Percentiles rank a stretch among this genome's conserved stretches.
Evolutionary conservation across 495 filamentous ascomycete species (phyloP).

Genomic region (Cercophora samala): DNA sequence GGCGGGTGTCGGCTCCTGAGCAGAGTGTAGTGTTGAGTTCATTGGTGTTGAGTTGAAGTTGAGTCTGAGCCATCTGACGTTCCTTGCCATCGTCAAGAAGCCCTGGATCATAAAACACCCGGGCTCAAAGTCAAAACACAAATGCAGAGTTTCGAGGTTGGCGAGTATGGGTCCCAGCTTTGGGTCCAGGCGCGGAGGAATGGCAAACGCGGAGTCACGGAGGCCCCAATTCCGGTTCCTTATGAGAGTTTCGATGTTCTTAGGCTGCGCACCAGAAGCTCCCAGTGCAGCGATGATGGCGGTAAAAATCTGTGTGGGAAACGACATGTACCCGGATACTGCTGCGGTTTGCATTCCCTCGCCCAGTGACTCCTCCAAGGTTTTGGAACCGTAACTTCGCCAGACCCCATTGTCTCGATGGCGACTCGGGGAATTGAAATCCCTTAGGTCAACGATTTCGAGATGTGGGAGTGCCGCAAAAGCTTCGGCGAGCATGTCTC

Average conservation of each 20-base stretch:
- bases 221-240: slow-evolving; percentile 22
- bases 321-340: slow-evolving; percentile 8
- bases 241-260: slow-evolving; percentile 40
- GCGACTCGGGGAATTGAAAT: slow-evolving; percentile 40
- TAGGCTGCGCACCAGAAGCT: slow-evolving; percentile 28
- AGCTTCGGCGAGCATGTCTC: slow-evolving; percentile 50
- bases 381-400: slow-evolving; percentile 38
- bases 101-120: slow-evolving; percentile 18
- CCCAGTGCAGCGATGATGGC: slow-evolving; percentile 38
- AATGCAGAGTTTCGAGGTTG: slow-evolving; percentile 38
- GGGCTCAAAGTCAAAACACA: slow-evolving; percentile 27
- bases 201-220: slow-evolving; percentile 31
- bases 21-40: neutral
- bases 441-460: slow-evolving; percentile 47
- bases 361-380: slow-evolving; percentile 15
- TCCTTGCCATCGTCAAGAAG: slow-evolving; percentile 30
- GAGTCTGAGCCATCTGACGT: slow-evolving; percentile 39
- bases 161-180: slow-evolving; percentile 30
- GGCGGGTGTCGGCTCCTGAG: neutral
- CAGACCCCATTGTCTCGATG: slow-evolving; percentile 32
- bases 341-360: neutral
- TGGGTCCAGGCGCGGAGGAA: slow-evolving; percentile 33
- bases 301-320: slow-evolving; percentile 26
- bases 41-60: slow-evolving; percentile 25
- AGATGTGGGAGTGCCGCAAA: slow-evolving; percentile 48